Base-by-base conservation (phyloP, 371 early-diverging fungal species). In the Apophysomyces trapeziformis region DNA sequence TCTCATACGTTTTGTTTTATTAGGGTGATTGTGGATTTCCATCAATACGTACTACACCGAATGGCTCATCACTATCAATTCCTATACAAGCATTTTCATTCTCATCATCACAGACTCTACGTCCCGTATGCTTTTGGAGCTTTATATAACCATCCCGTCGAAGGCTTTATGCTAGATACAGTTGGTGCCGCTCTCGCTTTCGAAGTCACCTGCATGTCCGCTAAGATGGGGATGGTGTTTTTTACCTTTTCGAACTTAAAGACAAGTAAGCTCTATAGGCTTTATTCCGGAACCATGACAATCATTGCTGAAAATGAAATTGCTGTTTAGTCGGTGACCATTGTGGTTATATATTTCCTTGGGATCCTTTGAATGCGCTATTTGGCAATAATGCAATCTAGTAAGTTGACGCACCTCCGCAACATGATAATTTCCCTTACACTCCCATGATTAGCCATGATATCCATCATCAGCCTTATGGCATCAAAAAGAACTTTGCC, bases 271-370 rank as follows among this genome's bases (percentile, higher is more conserved):
- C 62, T 56, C 38, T 38, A 18, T 43, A 56, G 57, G 32, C 45
- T 9, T 45, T 4, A 43, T 37, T 8, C 56, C 54, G n/a, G 32
- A 26, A 38, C 12, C 38, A 13, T 50, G 32, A 26, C 32, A 26
- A 26, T 2, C 32, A 26, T 60, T 61, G 14, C 16, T 45, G 14
- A 57, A 26, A 37, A 44, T 37, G 18, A 3, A 12, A 26, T 8
- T 45, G 6, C 12, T 1, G 26, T 45, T 46, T 6, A 77, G 89
- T 91, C 1, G 92, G 92, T 61, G 93, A 93, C 67, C 93, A 93
- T 77, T 90, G 91, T 70, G 93, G 93, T 32, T 93, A 92, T 75
- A 79, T 84, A n/a, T 79, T 91, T 68, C 91, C 93, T n/a, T 92
- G 88, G 85, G 86, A 90, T 67, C 91, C 93, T 21, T 75, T 89